A percentile compares a stretch with the other conserved stretches of the same genome.
These are phyloP conservation scores for Pleoardoris graminearum DNA, from an alignment of 2,329 filamentous ascomycete species.

Conservation along the genomic window DNA sequence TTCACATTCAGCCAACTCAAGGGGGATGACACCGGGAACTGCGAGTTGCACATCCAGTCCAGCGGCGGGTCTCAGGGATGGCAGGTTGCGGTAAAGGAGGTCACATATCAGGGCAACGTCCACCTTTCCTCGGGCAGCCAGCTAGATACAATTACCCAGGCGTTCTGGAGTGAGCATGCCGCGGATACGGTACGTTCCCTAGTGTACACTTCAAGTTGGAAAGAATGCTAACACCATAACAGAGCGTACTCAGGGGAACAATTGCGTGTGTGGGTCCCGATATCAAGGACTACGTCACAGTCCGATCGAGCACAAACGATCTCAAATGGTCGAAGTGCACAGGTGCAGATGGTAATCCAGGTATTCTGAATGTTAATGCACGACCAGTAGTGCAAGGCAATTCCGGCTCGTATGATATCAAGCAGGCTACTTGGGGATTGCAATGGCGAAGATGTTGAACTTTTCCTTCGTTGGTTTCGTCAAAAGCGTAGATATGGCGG, in stretches of 20 bases:
- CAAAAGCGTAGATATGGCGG: slow-evolving; percentile 3
- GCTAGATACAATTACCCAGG: slow-evolving; percentile 29
- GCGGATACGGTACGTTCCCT: slow-evolving; percentile 30
- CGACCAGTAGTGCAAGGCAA: slow-evolving; percentile 34
- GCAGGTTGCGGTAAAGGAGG: slow-evolving; percentile 34
- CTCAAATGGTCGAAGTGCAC: slow-evolving; percentile 38
- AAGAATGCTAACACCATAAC: not conserved
- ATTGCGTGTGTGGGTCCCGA: slow-evolving; percentile 30
- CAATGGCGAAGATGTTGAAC: slow-evolving; percentile 35
- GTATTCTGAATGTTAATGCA: slow-evolving; percentile 39
- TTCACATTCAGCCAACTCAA: slow-evolving; percentile 31
- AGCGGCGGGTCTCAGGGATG: slow-evolving; percentile 29
- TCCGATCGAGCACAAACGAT: slow-evolving; percentile 25
- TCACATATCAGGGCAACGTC: slow-evolving; percentile 30
- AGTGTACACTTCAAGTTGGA: not conserved
- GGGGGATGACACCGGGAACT: slow-evolving; percentile 32
- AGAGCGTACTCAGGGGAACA: slow-evolving; percentile 25
- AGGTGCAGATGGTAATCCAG: slow-evolving; percentile 28
- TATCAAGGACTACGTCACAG: slow-evolving; percentile 31
- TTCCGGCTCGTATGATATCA: slow-evolving; percentile 32
- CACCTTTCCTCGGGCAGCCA: slow-evolving; percentile 26
- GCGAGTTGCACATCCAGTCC: slow-evolving; percentile 35
- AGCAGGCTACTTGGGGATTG: slow-evolving; percentile 31
- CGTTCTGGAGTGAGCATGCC: slow-evolving; percentile 38
- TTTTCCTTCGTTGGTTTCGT: not conserved